A percentile compares a stretch with the other conserved stretches of the same genome.
Conservation (phyloP, 257 asterid genomes). For the Dorcoceras hygrometricum region DNA sequence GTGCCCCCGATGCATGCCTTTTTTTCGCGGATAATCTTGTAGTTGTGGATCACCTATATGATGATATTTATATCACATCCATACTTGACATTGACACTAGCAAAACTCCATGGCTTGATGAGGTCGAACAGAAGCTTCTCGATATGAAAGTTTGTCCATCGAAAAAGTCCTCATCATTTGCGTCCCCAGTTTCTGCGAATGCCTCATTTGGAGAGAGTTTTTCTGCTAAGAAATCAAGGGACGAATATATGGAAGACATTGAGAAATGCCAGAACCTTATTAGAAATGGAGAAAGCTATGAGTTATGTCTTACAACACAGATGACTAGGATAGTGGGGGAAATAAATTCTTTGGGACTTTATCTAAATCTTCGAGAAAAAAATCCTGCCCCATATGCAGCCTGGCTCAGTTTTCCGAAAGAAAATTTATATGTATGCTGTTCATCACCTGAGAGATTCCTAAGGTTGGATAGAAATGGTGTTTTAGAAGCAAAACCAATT, state of each 20-base stretch:
- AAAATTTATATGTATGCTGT: constrained; percentile 69
- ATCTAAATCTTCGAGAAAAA: constrained; percentile 67
- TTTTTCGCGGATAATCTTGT: constrained; percentile 85
- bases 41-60: constrained; percentile 75
- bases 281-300: constrained; percentile 89
- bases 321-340: constrained; percentile 55
- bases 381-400: constrained; percentile 98
- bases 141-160: constrained; percentile 31
- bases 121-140: constrained; percentile 59
- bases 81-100: constrained; percentile 39
- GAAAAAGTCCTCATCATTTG: constrained; percentile 21
- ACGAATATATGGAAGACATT: constrained; percentile 66
- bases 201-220: constrained; percentile 40
- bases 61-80: constrained; percentile 61
- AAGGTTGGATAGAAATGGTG: constrained; percentile 66
- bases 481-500: constrained; percentile 94
- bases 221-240: constrained; percentile 67
- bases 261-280: constrained; percentile 72
- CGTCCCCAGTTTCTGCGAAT: constrained; percentile 23
- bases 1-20: constrained; percentile 92
- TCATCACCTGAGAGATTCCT: constrained; percentile 97
- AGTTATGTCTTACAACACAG: constrained; percentile 86
- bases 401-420: constrained; percentile 79
- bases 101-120: constrained; percentile 56
- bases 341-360: constrained; percentile 57